Conservation (phyloP, 2,329 filamentous ascomycete genomes). For the Microsporum canis region DNA sequence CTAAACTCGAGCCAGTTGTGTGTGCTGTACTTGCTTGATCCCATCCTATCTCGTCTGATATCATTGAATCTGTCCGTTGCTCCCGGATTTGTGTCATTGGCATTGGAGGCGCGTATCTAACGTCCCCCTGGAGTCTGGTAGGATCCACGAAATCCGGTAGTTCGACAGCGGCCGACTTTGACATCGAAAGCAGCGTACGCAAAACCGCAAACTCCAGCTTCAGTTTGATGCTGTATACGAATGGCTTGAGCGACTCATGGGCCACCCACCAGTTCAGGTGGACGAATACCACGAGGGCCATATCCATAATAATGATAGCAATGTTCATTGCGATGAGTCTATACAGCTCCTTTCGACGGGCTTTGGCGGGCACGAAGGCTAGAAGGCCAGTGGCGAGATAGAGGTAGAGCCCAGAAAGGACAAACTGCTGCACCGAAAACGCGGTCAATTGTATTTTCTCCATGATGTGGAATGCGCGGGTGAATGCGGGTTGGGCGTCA, state of each 20-base stretch:
- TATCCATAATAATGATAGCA: slow-evolving; percentile 34
- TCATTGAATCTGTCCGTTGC: background rate
- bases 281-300: slow-evolving; percentile 27
- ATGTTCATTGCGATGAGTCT: slow-evolving; percentile 35
- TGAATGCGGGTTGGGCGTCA: slow-evolving; percentile 17
- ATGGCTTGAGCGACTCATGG: slow-evolving; percentile 27
- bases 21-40: background rate
- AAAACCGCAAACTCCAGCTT: slow-evolving; percentile 46
- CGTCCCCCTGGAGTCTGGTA: background rate
- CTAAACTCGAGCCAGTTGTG: background rate
- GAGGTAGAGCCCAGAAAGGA: slow-evolving; percentile 42
- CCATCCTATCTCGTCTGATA: background rate
- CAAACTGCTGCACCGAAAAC: slow-evolving; percentile 46
- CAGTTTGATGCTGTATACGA: slow-evolving; percentile 26
- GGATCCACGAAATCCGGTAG: slow-evolving; percentile 5
- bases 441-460: slow-evolving; percentile 47
- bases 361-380: slow-evolving; percentile 9
- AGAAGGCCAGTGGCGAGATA: slow-evolving; percentile 37
- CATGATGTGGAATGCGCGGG: slow-evolving; percentile 35
- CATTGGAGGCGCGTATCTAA: background rate
- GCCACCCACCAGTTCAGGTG: slow-evolving; percentile 27
- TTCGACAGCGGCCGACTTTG: background rate
- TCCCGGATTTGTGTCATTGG: background rate
- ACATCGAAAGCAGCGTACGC: slow-evolving; percentile 27
- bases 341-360: slow-evolving; percentile 23